Base-by-base conservation (phyloP, 257 asterid species). In the Ehretia macrophylla region DNA sequence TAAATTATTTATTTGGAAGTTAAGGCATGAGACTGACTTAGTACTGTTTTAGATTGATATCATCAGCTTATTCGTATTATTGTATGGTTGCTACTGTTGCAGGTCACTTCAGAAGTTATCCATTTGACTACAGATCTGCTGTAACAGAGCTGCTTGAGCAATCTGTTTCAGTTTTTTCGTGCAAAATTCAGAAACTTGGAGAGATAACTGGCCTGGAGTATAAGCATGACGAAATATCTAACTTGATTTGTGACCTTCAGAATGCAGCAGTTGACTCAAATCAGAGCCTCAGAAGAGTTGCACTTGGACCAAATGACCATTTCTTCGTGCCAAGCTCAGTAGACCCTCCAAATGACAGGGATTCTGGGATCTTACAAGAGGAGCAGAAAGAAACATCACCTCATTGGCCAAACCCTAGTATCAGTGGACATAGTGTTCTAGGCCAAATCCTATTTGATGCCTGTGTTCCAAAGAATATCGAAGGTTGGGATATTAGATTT, bases 401-500 rank as follows among this genome's bases (percentile, higher is more conserved):
- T 59, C 64, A 62, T 65, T 68, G 76, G 47, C 51, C 85, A 56
- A 79, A 69, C 71, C 88, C 88, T 40, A 70, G 82, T 54, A 64
- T 83, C 63, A 83, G 64, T 16, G 84, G 96, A 14, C 87, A 90
- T 59, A 75, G 93, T 52, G 83, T 87, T 62, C 96, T 90, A 17
- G 96, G 97, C 47, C 82, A 85, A 69, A 57, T 86, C 59, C 88
- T 90, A 53, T 90, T 87, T 38, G 96, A 90, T n/a, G 95, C 75
- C 1, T 90, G 96, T 60, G 85, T 87, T 57, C 97, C 97, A 0
- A 90, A 90, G 70, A 90, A 82, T 4, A 71, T 90, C 17, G 97
- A 87, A 72, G 93, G 95, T 45, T 90, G 97, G 97, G 97, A 90
- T 59, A 74, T 90, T 20, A 90, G 81, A 64, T 90, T 81, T 58